A percentile compares a stretch with the other conserved stretches of the same genome.
phyloP scores from a whole-genome alignment of 2,329 filamentous ascomycete genomes.

The Monosporascus ibericus region DNA sequence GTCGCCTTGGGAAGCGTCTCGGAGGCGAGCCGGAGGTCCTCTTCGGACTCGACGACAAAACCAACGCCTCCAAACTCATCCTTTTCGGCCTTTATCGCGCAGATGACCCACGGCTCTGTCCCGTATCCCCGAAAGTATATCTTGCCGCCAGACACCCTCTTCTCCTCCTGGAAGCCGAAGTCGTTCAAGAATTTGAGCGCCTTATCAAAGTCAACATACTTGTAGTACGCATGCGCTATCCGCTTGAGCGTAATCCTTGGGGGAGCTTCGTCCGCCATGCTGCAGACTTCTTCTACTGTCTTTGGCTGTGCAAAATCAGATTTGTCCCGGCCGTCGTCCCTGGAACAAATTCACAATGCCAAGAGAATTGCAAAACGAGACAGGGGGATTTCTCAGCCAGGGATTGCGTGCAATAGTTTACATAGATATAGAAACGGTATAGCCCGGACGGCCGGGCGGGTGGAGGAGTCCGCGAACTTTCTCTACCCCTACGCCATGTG shows the following conservation, averaged over 20 bases:
- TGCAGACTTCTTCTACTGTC: conserved; percentile 4
- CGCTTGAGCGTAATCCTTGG: conserved; percentile 25
- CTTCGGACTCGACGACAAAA: conserved; percentile 50
- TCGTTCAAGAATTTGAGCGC: conserved; percentile 38
- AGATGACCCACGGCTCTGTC: conserved; percentile 52
- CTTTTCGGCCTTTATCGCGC: conserved; percentile 39
- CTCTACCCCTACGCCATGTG: background rate
- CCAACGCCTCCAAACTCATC: conserved; percentile 50
- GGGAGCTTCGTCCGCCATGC: conserved; percentile 14
- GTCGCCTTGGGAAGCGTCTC: conserved; percentile 40
- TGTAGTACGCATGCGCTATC: conserved; percentile 42
- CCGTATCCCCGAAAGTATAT: conserved; percentile 59
- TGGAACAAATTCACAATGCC: background rate
- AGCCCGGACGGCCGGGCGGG: conserved; percentile 13
- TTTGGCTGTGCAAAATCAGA: background rate
- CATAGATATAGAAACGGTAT: background rate
- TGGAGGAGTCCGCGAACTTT: conserved; percentile 22
- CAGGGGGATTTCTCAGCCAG: background rate
- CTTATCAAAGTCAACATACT: conserved; percentile 35
- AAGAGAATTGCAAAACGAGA: background rate
- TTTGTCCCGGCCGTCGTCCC: background rate
- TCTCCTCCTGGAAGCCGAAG: conserved; percentile 40
- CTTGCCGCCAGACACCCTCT: conserved; percentile 30
- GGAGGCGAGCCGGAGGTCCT: conserved; percentile 46
- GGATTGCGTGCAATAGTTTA: conserved; percentile 4